Evolutionary conservation across 768 basidiomycete species (phyloP), one percentile per base, ranked within the genome.

Genomic region (Phanerochaete carnosa): DNA sequence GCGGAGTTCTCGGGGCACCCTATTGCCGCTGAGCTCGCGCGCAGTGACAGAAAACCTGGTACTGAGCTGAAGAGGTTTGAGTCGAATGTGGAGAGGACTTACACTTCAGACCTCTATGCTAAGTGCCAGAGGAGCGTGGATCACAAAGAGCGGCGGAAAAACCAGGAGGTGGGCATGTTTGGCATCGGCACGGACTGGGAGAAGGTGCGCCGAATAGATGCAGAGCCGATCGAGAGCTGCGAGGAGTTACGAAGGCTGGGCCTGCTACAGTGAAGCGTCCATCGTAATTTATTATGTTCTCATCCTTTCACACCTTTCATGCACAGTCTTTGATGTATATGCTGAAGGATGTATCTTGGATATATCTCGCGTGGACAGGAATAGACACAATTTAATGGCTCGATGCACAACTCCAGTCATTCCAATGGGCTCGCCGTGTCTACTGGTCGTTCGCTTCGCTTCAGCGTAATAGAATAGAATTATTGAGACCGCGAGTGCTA

Each of bases 121-220:
- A 79, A 85, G 66, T 98, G 96, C 72, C 86, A 89, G 65, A 78
- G 80, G 6, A 88, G 86, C 45, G 61, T 85, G 52, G 87, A 93
- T 65, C 71, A 77, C 59, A 88, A 87, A 70, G 81, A 90, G 68
- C 85, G 87, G 62, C 75, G 79, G 62, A 88, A 88, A 69, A 89
- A 95, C 55, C 80, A 83, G 9, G 89, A 94, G 67, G 74, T 91
- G 39, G 96, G 96, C 4, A 73, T 97, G 62, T 95, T 98, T 72
- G 96, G 95, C 5, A 77, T 97, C 57, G 92, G 94, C 30, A 91
- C 94, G 12, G 91, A 98, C 70, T 94, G 92, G 90, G 89, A 94
- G 32, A 92, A 92, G 74, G 89, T 98, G 60, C 79, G 80, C 71
- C 73, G 75, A 65, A 89, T 97, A 55, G 83, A 90, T 53, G 75